Conservation (phyloP, 352 stramenopile species). For the Globisporangium irregulare region DNA sequence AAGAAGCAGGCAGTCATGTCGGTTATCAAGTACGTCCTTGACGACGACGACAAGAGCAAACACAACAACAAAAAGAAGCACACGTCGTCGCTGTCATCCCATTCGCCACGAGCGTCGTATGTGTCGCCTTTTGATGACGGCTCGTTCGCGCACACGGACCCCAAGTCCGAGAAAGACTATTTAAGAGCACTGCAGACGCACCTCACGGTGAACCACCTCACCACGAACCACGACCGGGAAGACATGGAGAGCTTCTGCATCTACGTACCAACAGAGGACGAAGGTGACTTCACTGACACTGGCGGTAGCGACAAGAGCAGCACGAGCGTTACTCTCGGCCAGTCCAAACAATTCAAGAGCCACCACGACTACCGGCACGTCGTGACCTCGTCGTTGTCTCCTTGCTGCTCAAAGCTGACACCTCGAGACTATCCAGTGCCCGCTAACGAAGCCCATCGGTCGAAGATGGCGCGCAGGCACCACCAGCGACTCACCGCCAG, state of each 20-base stretch:
- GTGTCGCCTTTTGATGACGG: not conserved
- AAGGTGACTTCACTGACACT: slow-evolving; percentile 9
- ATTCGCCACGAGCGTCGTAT: not conserved
- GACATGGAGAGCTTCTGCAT: not conserved
- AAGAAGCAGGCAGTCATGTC: slow-evolving; percentile 26
- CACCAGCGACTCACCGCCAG: slow-evolving; percentile 6
- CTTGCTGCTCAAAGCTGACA: not conserved
- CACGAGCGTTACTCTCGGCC: not conserved
- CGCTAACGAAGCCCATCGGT: slow-evolving; percentile 15
- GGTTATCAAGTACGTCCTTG: slow-evolving; percentile 46
- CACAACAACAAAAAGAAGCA: not conserved
- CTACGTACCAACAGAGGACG: not conserved
- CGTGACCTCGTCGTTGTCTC: not conserved
- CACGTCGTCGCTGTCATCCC: slow-evolving; percentile 9
- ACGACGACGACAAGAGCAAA: slow-evolving; percentile 23
- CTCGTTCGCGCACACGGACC: slow-evolving; percentile 15
- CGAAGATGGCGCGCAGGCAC: slow-evolving; percentile 15
- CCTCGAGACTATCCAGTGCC: not conserved
- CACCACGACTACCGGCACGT: not conserved
- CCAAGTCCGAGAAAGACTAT: slow-evolving; percentile 14
- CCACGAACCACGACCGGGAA: not conserved
- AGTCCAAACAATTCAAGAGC: not conserved
- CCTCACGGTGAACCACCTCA: slow-evolving; percentile 4
- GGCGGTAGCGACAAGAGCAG: not conserved
- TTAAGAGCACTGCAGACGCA: slow-evolving; percentile 16